Evolutionary conservation across 352 stramenopile species (phyloP), one percentile per base, ranked within the genome.

Genomic region (Phytophthora foliorum): DNA sequence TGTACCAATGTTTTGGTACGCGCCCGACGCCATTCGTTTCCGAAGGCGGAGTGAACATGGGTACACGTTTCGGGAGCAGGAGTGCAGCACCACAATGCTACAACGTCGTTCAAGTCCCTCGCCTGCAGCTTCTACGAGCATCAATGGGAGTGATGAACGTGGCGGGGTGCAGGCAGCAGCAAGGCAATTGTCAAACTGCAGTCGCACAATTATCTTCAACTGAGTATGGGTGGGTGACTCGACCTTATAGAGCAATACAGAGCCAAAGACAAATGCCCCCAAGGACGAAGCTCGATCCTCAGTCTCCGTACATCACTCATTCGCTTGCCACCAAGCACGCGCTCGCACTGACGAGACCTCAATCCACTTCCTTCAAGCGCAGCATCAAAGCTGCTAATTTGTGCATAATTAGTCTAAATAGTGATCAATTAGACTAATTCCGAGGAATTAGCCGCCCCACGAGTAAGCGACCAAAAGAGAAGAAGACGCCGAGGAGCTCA

Each of bases 401-500:
- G 8, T 24, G 24, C 17, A 0, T 3, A 22, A 14, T 45, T 22
- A 24, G 1, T 13, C 17, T 56, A 53, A 69, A 49, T 34, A 17
- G 3, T 19, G 31, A 7, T 1, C 25, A 48, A 57, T 74, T 61
- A 48, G 2, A 6, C 13, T 63, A 72, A 57, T 57, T 31, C 16
- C 34, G 36, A 32, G 11, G 29, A 64, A 44, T 73, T 73, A 55
- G 21, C 11, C 17, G 10, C 29, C 36, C 49, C 8, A 58, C 65
- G 63, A 76, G 32, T 45, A 56, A 57, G 67, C 54, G 65, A 78
- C 44, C 56, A 71, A 71, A 44, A 78, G 57, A 64, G 60, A 73
- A 64, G 65, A 74, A 80, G 60, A 56, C 62, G 44, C 46, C 49
- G 34, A 75, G 57, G 45, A 69, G 67, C 67, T 74, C 65, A 64